Percentiles rank a stretch among this genome's conserved stretches.
phyloP scores from a whole-genome alignment of 768 basidiomycete genomes.

The Russula earlei region DNA sequence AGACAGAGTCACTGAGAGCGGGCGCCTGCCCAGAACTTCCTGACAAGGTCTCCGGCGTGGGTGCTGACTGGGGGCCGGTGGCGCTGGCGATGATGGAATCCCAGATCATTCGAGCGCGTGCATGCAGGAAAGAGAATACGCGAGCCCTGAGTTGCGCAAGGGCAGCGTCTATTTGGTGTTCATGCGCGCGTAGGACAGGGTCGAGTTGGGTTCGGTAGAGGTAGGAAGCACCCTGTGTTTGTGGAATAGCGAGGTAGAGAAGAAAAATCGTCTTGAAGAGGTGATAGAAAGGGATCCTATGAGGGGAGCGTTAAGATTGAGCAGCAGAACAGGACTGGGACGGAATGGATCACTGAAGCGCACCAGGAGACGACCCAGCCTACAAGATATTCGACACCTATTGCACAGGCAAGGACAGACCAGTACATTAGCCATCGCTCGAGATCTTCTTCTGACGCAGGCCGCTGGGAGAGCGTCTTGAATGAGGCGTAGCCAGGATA shows the following conservation, averaged over 20 bases:
- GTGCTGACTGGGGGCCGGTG: slow-evolving; percentile 31
- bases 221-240: slow-evolving; percentile 80
- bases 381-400: slow-evolving; percentile 72
- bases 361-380: slow-evolving; percentile 88
- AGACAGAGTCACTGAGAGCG: slow-evolving; percentile 41
- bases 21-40: slow-evolving; percentile 32
- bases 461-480: slow-evolving; percentile 83
- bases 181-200: slow-evolving; percentile 77
- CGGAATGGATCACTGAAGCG: slow-evolving; percentile 24
- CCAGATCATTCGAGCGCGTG: slow-evolving; percentile 56
- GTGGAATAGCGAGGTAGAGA: slow-evolving; percentile 83
- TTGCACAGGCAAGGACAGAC: slow-evolving; percentile 78
- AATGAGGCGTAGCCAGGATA: slow-evolving; percentile 97
- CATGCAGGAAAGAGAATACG: slow-evolving; percentile 56
- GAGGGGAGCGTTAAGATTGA: not conserved
- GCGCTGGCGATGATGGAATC: slow-evolving; percentile 45
- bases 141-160: slow-evolving; percentile 55
- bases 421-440: slow-evolving; percentile 98
- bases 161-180: slow-evolving; percentile 74
- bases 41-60: slow-evolving; percentile 18
- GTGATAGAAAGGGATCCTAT: slow-evolving; percentile 86
- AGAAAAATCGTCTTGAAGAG: slow-evolving; percentile 74
- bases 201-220: slow-evolving; percentile 72
- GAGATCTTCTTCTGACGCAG: slow-evolving; percentile 72
- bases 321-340: not conserved